A percentile compares a stretch with the other conserved stretches of the same genome.
These are phyloP conservation scores for Globisporangium echinulatum DNA, from an alignment of 352 stramenopile genomes.

Conservation along the genomic window DNA sequence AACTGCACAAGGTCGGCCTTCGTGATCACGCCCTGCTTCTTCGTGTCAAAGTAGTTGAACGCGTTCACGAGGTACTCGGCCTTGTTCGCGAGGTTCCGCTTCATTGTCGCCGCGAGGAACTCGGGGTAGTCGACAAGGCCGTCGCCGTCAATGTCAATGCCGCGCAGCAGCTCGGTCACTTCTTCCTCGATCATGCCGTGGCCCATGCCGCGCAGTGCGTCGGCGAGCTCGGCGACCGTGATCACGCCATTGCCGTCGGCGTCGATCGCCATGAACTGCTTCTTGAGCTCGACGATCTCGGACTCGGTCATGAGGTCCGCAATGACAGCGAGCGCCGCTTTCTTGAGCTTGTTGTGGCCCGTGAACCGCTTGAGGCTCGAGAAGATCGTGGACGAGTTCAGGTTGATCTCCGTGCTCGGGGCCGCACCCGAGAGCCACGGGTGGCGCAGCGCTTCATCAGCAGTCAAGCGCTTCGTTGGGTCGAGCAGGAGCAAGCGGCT, in stretches of 20 bases:
- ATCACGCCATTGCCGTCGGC: slow-evolving; percentile 86
- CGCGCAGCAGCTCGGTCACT: slow-evolving; percentile 81
- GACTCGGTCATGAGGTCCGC: slow-evolving; percentile 77
- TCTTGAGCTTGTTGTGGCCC: slow-evolving; percentile 88
- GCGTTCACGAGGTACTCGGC: slow-evolving; percentile 83
- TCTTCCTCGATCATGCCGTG: slow-evolving; percentile 86
- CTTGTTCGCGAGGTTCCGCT: slow-evolving; percentile 83
- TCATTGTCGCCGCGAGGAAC: slow-evolving; percentile 90
- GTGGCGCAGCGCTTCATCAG: slow-evolving; percentile 81
- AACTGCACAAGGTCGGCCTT: slow-evolving; percentile 88
- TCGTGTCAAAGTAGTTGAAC: slow-evolving; percentile 90
- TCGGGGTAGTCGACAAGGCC: slow-evolving; percentile 87
- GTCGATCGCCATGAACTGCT: slow-evolving; percentile 85
- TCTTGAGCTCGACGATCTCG: slow-evolving; percentile 83
- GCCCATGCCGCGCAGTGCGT: slow-evolving; percentile 74
- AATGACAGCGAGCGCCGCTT: slow-evolving; percentile 82
- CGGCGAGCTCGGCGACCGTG: slow-evolving; percentile 82
- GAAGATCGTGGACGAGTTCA: slow-evolving; percentile 79
- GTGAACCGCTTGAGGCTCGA: slow-evolving; percentile 83
- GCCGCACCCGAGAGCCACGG: slow-evolving; percentile 80
- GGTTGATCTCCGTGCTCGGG: slow-evolving; percentile 61
- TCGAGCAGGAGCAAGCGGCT: slow-evolving; percentile 91
- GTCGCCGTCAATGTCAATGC: slow-evolving; percentile 89
- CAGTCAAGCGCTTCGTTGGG: slow-evolving; percentile 88
- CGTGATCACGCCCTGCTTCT: slow-evolving; percentile 79